phyloP scores from a whole-genome alignment of 768 basidiomycete species.

The Russula compacta region DNA sequence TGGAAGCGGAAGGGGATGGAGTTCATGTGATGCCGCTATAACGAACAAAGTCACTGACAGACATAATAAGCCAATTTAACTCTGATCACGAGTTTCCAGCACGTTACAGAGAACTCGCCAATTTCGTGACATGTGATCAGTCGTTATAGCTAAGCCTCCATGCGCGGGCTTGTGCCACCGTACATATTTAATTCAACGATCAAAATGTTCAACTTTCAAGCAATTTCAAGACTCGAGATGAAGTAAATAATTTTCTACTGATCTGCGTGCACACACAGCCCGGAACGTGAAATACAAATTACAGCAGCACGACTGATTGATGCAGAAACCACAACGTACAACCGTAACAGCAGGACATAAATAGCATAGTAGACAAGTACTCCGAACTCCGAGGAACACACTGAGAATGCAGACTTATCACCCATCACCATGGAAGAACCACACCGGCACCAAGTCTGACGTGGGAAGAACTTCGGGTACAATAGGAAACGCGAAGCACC shows the following conservation, averaged over 20 bases:
- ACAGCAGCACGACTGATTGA: neutral
- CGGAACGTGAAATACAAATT: neutral
- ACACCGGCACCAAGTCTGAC: neutral
- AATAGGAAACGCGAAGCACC: neutral
- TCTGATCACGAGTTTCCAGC: no score
- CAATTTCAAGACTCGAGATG: neutral
- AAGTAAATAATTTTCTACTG: neutral
- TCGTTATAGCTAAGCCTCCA: no score
- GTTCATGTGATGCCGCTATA: no score
- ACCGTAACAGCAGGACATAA: neutral
- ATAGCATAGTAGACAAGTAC: neutral
- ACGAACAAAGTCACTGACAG: no score
- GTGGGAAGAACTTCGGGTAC: neutral
- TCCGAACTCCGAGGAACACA: conserved; percentile 2
- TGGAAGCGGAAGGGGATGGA: neutral
- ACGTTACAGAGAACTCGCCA: no score
- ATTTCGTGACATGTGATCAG: no score
- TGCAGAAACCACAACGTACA: neutral
- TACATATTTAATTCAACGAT: no score
- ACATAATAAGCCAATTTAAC: no score
- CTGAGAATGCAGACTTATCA: neutral
- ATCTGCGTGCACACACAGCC: neutral
- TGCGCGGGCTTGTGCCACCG: no score
- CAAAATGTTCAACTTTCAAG: no score
- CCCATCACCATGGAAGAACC: neutral